These are phyloP conservation scores for Dothidotthia symphoricarpi DNA, from an alignment of 2,329 filamentous ascomycete species.

Conservation along the genomic window DNA sequence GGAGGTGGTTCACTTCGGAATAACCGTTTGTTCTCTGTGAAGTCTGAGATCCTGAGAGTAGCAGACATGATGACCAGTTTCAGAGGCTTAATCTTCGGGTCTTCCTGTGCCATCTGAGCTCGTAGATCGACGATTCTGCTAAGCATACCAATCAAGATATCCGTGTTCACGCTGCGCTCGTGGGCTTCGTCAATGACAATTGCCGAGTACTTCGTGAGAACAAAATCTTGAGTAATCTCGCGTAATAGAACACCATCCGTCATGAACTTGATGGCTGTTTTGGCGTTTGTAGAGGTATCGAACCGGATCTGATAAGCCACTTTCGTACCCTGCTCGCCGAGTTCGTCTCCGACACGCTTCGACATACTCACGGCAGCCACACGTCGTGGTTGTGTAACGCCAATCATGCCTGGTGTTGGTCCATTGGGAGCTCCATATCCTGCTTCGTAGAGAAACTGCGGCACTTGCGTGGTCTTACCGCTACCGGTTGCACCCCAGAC, in stretches of 20 bases:
- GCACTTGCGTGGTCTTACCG: conserved; percentile 95
- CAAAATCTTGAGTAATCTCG: conserved; percentile 86
- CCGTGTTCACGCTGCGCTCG: conserved; percentile 95
- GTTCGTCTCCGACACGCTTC: conserved; percentile 81
- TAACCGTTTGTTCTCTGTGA: conserved; percentile 77
- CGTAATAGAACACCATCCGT: conserved; percentile 93
- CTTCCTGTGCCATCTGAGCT: conserved; percentile 69
- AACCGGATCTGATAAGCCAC: conserved; percentile 94
- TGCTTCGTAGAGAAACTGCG: conserved; percentile 92
- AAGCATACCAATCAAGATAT: conserved; percentile 96
- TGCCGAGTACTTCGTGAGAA: conserved; percentile 84
- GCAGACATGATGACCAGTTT: conserved; percentile 99
- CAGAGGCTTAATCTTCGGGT: conserved; percentile 67
- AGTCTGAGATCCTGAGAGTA: conserved; percentile 84
- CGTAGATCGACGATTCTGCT: conserved; percentile 87
- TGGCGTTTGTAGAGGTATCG: conserved; percentile 74
- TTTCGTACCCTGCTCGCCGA: conserved; percentile 71
- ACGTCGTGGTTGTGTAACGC: conserved; percentile 88
- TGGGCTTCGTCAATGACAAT: conserved; percentile 97
- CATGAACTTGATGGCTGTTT: conserved; percentile 97
- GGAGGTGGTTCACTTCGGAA: conserved; percentile 75
- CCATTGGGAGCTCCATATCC: conserved; percentile 80
- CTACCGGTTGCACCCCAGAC: conserved; percentile 94
- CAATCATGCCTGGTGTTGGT: conserved; percentile 86
- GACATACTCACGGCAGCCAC: conserved; percentile 97